Percentiles rank a stretch among this genome's conserved stretches.
Conservation (phyloP, 352 stramenopile genomes). For the Phytopythium chamaehyphon region DNA sequence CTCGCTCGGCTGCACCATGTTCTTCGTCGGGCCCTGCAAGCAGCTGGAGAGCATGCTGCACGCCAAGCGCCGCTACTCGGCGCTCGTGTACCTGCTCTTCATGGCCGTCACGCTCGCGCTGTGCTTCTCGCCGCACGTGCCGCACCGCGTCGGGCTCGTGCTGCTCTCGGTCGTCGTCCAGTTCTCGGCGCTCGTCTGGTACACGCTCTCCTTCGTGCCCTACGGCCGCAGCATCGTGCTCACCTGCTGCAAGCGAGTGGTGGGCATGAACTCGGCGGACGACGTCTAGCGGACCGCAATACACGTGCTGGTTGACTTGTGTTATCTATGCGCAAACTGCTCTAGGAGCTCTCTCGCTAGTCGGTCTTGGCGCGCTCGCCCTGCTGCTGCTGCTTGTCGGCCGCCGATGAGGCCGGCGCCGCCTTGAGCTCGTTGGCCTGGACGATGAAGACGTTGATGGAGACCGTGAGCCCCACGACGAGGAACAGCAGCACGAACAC, state of each 20-base stretch:
- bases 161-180: conserved; percentile 73
- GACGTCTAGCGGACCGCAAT: conserved; percentile 29
- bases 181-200: conserved; percentile 80
- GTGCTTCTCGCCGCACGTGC: conserved; percentile 66
- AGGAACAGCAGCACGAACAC: conserved; percentile 84
- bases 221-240: conserved; percentile 74
- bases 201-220: conserved; percentile 86
- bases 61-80: conserved; percentile 62
- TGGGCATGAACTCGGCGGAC: conserved; percentile 41
- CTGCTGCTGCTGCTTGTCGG: conserved; percentile 8
- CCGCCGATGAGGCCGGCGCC: conserved; percentile 15
- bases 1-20: conserved; percentile 75
- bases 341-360: conserved; percentile 12
- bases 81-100: conserved; percentile 72
- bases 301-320: background rate
- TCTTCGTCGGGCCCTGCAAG: conserved; percentile 83
- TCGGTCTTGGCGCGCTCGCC: conserved; percentile 50
- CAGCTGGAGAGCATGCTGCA: conserved; percentile 85
- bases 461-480: conserved; percentile 69
- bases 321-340: background rate
- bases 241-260: conserved; percentile 62
- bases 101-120: conserved; percentile 72
- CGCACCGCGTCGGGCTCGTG: conserved; percentile 66
- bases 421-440: conserved; percentile 65
- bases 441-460: conserved; percentile 87